phyloP scores from a whole-genome alignment of 2,329 filamentous ascomycete species.

The Thelonectria rubi region DNA sequence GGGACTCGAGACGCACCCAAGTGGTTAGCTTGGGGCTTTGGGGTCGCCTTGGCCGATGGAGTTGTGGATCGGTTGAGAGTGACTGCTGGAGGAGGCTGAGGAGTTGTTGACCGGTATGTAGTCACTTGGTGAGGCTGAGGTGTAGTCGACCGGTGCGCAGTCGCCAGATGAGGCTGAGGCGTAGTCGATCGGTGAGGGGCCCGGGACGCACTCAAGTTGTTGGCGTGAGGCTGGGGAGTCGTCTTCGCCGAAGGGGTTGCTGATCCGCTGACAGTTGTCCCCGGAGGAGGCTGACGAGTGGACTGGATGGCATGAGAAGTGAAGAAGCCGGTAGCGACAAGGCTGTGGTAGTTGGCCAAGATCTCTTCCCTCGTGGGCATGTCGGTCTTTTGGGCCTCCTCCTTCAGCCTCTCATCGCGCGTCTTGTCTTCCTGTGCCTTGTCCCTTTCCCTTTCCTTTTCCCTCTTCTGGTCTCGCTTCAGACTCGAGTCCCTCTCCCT shows the following conservation, averaged over 20 bases:
- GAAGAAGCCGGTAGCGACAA: slow-evolving; percentile 68
- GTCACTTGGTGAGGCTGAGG: not conserved
- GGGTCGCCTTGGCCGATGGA: not conserved
- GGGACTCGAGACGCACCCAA: not conserved
- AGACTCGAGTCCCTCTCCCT: slow-evolving; percentile 17
- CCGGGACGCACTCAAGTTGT: not conserved
- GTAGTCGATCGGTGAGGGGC: not conserved
- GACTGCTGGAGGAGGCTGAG: not conserved
- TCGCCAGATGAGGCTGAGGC: not conserved
- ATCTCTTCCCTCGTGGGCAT: slow-evolving; percentile 59
- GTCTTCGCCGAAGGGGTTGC: slow-evolving; percentile 1
- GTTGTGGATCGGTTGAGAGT: not conserved
- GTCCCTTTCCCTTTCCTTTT: not conserved
- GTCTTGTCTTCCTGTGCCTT: slow-evolving; percentile 19
- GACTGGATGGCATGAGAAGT: slow-evolving; percentile 66
- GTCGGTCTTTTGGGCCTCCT: slow-evolving; percentile 31
- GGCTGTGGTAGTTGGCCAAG: slow-evolving; percentile 63
- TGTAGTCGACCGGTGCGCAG: not conserved
- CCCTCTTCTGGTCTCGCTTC: not conserved
- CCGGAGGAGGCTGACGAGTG: slow-evolving; percentile 55
- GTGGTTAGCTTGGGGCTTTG: not conserved
- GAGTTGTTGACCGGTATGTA: not conserved
- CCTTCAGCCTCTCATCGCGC: slow-evolving; percentile 21
- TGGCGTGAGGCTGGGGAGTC: slow-evolving; percentile 18
- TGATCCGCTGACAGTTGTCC: slow-evolving; percentile 9